These are phyloP conservation scores for Exophiala spinifera DNA, from an alignment of 2,329 filamentous ascomycete species.

Conservation along the genomic window DNA sequence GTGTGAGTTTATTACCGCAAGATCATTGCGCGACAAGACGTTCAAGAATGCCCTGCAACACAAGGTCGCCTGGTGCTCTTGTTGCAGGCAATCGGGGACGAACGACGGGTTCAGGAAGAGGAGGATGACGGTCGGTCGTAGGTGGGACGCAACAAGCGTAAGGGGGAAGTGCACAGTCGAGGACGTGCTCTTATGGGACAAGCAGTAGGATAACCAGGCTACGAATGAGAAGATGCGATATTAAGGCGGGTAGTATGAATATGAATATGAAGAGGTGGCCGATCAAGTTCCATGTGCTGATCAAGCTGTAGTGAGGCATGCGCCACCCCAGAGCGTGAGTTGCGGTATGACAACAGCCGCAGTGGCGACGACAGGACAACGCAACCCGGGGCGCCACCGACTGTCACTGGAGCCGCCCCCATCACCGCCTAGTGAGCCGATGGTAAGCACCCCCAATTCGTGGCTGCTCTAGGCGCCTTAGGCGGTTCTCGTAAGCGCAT, in stretches of 20 bases:
- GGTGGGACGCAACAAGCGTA: not conserved
- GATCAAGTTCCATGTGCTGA: not conserved
- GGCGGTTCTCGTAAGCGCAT: not conserved
- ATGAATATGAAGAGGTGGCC: not conserved
- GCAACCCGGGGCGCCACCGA: no score
- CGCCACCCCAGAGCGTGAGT: not conserved
- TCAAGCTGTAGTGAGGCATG: not conserved
- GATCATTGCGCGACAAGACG: conserved; percentile 17
- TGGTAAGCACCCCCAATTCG: not conserved
- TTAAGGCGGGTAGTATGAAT: not conserved
- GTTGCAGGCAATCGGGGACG: no score
- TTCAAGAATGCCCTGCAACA: not conserved
- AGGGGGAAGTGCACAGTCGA: not conserved
- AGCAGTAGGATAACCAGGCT: not conserved
- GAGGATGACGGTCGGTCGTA: no score
- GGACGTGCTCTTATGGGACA: not conserved
- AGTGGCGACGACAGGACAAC: not conserved
- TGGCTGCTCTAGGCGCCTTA: not conserved
- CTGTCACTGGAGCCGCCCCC: not conserved
- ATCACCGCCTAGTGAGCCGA: not conserved
- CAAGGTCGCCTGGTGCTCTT: not conserved
- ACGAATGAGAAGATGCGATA: not conserved
- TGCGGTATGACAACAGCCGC: not conserved
- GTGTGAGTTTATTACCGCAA: conserved; percentile 13
- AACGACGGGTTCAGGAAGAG: no score